Conservation (phyloP, 2,329 filamentous ascomycete genomes). For the Aphanocladium album region DNA sequence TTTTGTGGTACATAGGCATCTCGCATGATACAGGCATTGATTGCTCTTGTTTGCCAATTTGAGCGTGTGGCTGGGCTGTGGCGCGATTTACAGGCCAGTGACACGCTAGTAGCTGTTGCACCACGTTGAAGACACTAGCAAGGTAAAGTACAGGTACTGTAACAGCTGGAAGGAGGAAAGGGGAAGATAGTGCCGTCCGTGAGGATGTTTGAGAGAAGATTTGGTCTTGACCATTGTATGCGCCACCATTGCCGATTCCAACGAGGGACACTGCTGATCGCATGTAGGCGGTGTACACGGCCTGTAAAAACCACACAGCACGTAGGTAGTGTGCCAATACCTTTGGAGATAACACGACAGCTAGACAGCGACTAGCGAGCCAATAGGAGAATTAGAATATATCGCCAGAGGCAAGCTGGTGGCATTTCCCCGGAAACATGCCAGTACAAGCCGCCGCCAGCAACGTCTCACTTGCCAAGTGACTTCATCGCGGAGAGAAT, state of each 20-base stretch:
- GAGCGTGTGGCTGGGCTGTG: not conserved
- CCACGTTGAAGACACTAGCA: not conserved
- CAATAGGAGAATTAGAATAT: not conserved
- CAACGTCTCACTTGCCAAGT: not conserved
- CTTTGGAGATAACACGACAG: not conserved
- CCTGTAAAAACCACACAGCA: not conserved
- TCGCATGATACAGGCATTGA: not conserved
- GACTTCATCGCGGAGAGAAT: not conserved
- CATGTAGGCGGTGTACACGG: not conserved
- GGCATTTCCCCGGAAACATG: not conserved
- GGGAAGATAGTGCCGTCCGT: too few relatives aligned
- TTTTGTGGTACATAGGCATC: not conserved
- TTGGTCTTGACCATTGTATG: not conserved
- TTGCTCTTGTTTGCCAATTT: not conserved
- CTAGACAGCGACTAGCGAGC: not conserved
- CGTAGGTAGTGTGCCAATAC: not conserved
- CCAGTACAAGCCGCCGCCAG: not conserved
- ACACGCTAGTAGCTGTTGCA: not conserved
- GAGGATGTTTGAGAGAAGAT: too few relatives aligned
- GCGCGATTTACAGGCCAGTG: not conserved
- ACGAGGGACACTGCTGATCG: not conserved
- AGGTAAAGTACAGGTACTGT: too few relatives aligned
- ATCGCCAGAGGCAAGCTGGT: not conserved
- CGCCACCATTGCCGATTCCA: not conserved
- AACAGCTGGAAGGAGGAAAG: too few relatives aligned